Evolutionary conservation across 768 basidiomycete species (phyloP).

Genomic region (Fistulinella prunicolor): DNA sequence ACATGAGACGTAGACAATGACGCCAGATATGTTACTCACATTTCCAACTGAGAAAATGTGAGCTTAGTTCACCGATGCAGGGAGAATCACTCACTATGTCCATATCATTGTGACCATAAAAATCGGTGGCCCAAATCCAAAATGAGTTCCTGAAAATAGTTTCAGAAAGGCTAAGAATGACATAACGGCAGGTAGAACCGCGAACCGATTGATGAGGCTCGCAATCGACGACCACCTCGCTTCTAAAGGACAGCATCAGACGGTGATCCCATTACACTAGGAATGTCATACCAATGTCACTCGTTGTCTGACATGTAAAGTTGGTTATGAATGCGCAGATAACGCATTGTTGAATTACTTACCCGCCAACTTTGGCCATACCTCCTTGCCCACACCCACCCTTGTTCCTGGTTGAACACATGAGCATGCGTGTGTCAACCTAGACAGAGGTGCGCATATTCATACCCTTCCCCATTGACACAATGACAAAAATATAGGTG

Average conservation of each 20-base stretch:
- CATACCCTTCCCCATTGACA: conserved; percentile 69
- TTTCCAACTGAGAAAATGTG: conserved; percentile 43
- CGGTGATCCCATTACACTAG: background rate
- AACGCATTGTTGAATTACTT: conserved; percentile 14
- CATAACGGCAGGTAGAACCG: background rate
- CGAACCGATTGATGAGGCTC: conserved; percentile 53
- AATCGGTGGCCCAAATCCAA: conserved; percentile 58
- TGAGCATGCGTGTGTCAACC: background rate
- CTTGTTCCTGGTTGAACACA: conserved; percentile 45
- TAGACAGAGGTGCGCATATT: background rate
- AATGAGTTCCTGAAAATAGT: conserved; percentile 55
- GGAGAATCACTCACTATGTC: conserved; percentile 48
- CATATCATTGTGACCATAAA: conserved; percentile 67
- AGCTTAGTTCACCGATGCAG: conserved; percentile 4
- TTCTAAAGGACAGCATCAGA: conserved; percentile 25
- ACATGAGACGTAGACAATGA: background rate
- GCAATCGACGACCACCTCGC: conserved; percentile 51
- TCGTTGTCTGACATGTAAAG: conserved; percentile 41
- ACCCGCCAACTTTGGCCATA: conserved; percentile 70
- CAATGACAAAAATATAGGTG: conserved; percentile 56
- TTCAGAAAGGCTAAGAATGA: background rate
- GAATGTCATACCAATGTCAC: conserved; percentile 41
- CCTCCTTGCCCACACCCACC: conserved; percentile 59
- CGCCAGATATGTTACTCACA: conserved; percentile 35
- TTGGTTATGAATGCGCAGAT: conserved; percentile 1